Percentiles rank a stretch among this genome's conserved stretches.
Evolutionary conservation across 2,329 filamentous ascomycete genomes (phyloP).

Genomic region (Esteya vermicola): DNA sequence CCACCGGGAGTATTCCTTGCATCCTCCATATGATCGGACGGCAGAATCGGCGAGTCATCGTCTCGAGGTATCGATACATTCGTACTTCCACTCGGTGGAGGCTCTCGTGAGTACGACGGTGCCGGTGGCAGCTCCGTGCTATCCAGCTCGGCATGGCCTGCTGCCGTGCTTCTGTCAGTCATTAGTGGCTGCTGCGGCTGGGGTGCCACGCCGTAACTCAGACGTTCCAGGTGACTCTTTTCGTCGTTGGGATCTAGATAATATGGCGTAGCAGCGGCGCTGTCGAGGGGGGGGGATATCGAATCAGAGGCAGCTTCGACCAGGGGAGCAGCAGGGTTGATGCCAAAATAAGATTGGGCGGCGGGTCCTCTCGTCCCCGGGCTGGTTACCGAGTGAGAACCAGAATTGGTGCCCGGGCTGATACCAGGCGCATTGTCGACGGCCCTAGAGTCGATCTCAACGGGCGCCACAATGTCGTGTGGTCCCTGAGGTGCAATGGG

Average conservation of each 20-base stretch:
- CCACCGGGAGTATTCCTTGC: no score
- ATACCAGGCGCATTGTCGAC: background rate
- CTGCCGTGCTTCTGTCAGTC: conserved; percentile 6
- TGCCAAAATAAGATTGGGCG: no score
- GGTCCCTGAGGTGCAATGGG: conserved; percentile 30
- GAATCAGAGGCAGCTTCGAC: background rate
- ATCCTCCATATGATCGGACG: no score
- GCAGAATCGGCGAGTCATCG: background rate
- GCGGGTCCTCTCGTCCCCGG: no score
- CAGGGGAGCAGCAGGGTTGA: background rate
- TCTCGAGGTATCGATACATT: no score
- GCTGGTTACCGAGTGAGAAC: no score
- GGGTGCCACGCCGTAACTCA: background rate
- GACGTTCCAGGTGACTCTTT: conserved; percentile 2
- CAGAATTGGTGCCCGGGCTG: no score
- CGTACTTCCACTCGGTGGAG: background rate
- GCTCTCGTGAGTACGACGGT: background rate
- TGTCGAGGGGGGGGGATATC: no score
- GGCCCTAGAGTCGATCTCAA: conserved; percentile 34
- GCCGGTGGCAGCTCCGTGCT: conserved; percentile 19
- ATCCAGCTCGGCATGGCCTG: conserved; percentile 28
- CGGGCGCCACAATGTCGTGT: conserved; percentile 33
- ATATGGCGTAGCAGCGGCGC: background rate
- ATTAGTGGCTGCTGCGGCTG: background rate
- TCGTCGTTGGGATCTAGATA: background rate